phyloP scores from a whole-genome alignment of 352 stramenopile species.

The Phytophthora syringae region DNA sequence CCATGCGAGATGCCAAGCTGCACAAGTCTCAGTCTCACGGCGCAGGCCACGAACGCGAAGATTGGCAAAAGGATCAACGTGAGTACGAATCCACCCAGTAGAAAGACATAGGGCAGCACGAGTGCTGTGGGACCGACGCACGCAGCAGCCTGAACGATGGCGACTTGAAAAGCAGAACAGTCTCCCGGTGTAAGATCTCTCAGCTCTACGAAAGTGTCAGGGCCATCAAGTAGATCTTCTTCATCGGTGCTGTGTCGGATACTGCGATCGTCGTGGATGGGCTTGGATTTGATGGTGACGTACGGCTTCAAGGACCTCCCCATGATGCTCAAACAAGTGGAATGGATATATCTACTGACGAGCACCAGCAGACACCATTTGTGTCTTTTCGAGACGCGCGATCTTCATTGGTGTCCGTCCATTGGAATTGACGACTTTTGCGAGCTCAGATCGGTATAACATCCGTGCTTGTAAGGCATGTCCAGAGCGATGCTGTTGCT shows the following conservation, averaged over 20 bases:
- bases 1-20: conserved; percentile 54
- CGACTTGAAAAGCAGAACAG: conserved; percentile 38
- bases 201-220: conserved; percentile 51
- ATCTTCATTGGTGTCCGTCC: conserved; percentile 24
- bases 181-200: conserved; percentile 47
- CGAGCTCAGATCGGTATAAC: conserved; percentile 9
- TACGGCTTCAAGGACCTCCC: too few relatives aligned
- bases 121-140: conserved; percentile 48
- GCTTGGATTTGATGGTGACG: conserved; percentile 24
- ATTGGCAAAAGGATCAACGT: conserved; percentile 43
- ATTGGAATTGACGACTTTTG: conserved; percentile 13
- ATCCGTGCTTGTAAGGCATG: conserved; percentile 7
- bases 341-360: too few relatives aligned
- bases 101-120: conserved; percentile 48
- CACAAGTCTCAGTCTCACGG: conserved; percentile 40
- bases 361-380: not conserved
- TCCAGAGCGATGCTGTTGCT: not conserved
- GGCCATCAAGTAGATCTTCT: conserved; percentile 54
- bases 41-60: conserved; percentile 39
- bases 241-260: conserved; percentile 22
- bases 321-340: too few relatives aligned
- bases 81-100: conserved; percentile 54
- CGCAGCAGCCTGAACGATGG: conserved; percentile 39
- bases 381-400: conserved; percentile 19
- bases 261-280: conserved; percentile 39